Conservation (phyloP, 805 yeast genomes). For the Deakozyma indianensis region DNA sequence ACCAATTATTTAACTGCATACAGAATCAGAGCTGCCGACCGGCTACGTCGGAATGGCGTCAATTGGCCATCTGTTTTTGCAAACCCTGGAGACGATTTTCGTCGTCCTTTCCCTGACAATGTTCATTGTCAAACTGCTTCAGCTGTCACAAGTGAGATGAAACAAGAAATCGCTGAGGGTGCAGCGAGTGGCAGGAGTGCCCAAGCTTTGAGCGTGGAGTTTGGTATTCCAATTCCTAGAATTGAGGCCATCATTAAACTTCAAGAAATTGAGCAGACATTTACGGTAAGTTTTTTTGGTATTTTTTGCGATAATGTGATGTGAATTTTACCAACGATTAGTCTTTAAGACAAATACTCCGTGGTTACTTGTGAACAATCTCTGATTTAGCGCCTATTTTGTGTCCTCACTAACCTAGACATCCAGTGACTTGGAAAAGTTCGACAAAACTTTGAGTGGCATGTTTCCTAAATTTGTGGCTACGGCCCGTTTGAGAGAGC, state of each 20-base stretch:
- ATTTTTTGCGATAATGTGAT: too few relatives aligned
- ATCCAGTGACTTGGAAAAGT: conserved; percentile 39
- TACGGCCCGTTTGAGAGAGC: conserved; percentile 35
- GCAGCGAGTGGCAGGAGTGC: conserved; percentile 39
- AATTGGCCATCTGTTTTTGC: conserved; percentile 18
- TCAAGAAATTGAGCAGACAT: conserved; percentile 45
- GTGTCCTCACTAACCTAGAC: conserved; percentile 28
- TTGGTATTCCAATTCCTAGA: conserved; percentile 71
- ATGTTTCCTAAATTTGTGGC: conserved; percentile 54
- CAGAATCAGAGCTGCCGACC: conserved; percentile 17
- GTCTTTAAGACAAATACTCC: conserved; percentile 53
- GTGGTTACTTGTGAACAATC: conserved; percentile 31
- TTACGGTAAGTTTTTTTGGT: conserved; percentile 54
- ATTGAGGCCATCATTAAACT: conserved; percentile 77
- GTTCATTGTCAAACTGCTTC: conserved; percentile 52
- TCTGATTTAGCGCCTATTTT: conserved; percentile 10
- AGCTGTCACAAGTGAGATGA: conserved; percentile 43
- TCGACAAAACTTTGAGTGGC: conserved; percentile 50
- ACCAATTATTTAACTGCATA: conserved; percentile 15
- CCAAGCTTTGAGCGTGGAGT: conserved; percentile 63
- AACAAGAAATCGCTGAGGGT: conserved; percentile 44
- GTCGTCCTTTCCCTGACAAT: conserved; percentile 74
- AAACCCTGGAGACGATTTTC: conserved; percentile 7
- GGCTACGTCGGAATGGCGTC: conserved; percentile 9
- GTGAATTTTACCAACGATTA: conserved; percentile 39